phyloP scores from a whole-genome alignment of 2,329 filamentous ascomycete species.

The Blastomyces percursus region DNA sequence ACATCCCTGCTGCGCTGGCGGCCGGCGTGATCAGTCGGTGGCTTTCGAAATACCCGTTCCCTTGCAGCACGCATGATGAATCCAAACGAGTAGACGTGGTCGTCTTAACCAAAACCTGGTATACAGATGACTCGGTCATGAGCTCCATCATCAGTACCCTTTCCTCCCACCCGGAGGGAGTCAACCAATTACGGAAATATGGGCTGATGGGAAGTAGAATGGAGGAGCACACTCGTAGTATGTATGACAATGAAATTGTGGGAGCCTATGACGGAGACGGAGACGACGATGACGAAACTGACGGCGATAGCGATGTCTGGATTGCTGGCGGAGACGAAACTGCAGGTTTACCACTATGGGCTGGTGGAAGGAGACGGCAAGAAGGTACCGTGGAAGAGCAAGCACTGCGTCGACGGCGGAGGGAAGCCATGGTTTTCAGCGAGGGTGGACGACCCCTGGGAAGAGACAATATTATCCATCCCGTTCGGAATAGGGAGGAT shows the following conservation, averaged over 20 bases:
- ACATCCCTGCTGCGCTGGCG: conserved; percentile 46
- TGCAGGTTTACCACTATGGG: conserved; percentile 31
- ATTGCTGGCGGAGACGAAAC: conserved; percentile 46
- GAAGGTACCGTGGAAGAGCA: conserved; percentile 45
- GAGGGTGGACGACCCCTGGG: conserved; percentile 68
- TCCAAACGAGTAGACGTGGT: conserved; percentile 32
- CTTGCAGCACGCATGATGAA: conserved; percentile 48
- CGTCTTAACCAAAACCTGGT: conserved; percentile 33
- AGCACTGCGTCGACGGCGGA: conserved; percentile 59
- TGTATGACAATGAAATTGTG: conserved; percentile 25
- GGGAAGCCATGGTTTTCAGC: conserved; percentile 84
- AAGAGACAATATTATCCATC: conserved; percentile 67
- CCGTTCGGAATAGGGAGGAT: conserved; percentile 23
- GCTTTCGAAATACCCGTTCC: conserved; percentile 60
- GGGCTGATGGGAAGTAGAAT: conserved; percentile 35
- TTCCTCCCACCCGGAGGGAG: conserved; percentile 27
- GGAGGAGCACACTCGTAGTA: conserved; percentile 18
- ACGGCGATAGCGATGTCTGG: conserved; percentile 40
- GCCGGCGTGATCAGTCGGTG: conserved; percentile 60
- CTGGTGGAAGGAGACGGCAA: conserved; percentile 23
- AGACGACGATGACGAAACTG: conserved; percentile 25
- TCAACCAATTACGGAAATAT: conserved; percentile 32
- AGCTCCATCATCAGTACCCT: conserved; percentile 33
- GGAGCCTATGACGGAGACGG: conserved; percentile 42
- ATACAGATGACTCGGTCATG: conserved; percentile 35